A percentile compares a stretch with the other conserved stretches of the same genome.
Conservation (phyloP, 2,329 filamentous ascomycete species). For the Pseudocercospora macadamiae region DNA sequence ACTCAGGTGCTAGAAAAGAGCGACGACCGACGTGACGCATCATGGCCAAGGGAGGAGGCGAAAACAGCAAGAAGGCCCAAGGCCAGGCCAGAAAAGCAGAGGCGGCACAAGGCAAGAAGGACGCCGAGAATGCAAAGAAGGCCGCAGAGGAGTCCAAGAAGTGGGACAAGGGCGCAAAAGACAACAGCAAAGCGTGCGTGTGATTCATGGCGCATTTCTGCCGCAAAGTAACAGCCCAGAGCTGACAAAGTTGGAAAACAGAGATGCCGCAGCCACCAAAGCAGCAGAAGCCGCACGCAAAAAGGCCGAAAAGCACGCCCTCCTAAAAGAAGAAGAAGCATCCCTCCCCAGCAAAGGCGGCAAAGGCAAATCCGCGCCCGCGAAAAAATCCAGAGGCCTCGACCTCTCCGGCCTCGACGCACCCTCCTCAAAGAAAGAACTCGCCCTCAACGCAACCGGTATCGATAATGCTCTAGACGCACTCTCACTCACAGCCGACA, state of each 20-base stretch:
- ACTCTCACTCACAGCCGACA: conserved; percentile 66
- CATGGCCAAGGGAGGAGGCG: conserved; percentile 48
- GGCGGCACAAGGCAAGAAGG: conserved; percentile 77
- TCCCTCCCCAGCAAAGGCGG: conserved; percentile 66
- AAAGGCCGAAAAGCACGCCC: conserved; percentile 88
- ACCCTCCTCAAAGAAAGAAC: conserved; percentile 50
- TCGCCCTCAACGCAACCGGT: conserved; percentile 76
- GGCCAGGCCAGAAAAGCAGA: conserved; percentile 94
- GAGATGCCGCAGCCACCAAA: conserved; percentile 82
- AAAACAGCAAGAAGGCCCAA: conserved; percentile 84
- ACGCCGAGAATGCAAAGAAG: conserved; percentile 67
- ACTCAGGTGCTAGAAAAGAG: background rate
- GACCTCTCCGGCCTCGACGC: conserved; percentile 75
- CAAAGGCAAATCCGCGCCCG: conserved; percentile 66
- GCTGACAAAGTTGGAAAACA: conserved; percentile 42
- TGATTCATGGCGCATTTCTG: background rate
- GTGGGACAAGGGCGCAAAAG: conserved; percentile 87
- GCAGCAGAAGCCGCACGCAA: conserved; percentile 81
- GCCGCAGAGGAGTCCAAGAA: conserved; percentile 71
- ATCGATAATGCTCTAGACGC: conserved; percentile 95
- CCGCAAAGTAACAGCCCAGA: conserved; percentile 4
- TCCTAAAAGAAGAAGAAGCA: conserved; percentile 81
- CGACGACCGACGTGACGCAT: background rate
- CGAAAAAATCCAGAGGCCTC: conserved; percentile 64
- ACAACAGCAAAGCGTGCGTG: conserved; percentile 80